These are phyloP conservation scores for Fragilaria crotonensis DNA, from an alignment of 108 stramenopile genomes.

Conservation along the genomic window DNA sequence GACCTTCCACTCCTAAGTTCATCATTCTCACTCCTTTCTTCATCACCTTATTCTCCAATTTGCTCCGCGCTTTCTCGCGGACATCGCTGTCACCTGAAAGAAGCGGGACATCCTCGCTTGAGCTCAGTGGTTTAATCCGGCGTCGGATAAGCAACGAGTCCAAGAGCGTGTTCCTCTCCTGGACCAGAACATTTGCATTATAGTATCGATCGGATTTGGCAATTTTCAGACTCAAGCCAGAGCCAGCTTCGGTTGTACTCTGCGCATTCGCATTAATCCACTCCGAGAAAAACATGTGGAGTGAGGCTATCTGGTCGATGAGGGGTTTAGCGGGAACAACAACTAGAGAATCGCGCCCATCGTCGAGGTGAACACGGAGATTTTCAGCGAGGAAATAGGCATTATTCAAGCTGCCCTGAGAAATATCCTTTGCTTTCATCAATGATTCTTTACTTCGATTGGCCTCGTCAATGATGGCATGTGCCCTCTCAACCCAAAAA, in stretches of 20 bases:
- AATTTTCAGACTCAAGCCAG: conserved; percentile 5
- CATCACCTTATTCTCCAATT: conserved; percentile 34
- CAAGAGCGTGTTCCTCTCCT: conserved; percentile 34
- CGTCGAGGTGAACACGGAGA: conserved; percentile 26
- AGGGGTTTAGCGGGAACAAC: conserved; percentile 30
- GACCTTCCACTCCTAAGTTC: conserved; percentile 18
- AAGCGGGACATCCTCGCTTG: conserved; percentile 9
- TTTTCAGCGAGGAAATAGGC: conserved; percentile 18
- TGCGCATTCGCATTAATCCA: background rate
- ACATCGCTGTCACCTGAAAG: background rate
- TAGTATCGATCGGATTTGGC: conserved; percentile 4
- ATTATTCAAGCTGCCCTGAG: background rate
- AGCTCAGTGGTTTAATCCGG: conserved; percentile 3
- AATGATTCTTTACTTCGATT: conserved; percentile 1
- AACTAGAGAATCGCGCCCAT: conserved; percentile 35
- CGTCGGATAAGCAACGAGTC: conserved; percentile 45
- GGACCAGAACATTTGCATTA: conserved; percentile 18
- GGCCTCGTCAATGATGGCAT: conserved; percentile 8
- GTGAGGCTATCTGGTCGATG: conserved; percentile 14
- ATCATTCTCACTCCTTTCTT: conserved; percentile 33
- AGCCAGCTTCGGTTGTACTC: conserved; percentile 7
- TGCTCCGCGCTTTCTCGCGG: conserved; percentile 29
- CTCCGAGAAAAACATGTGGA: conserved; percentile 10
- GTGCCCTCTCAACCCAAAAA: conserved; percentile 27
- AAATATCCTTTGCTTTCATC: conserved; percentile 3